Evolutionary conservation across 1,284 basidiomycete species (phyloP).

Genomic region (Cryptococcus sp.): DNA sequence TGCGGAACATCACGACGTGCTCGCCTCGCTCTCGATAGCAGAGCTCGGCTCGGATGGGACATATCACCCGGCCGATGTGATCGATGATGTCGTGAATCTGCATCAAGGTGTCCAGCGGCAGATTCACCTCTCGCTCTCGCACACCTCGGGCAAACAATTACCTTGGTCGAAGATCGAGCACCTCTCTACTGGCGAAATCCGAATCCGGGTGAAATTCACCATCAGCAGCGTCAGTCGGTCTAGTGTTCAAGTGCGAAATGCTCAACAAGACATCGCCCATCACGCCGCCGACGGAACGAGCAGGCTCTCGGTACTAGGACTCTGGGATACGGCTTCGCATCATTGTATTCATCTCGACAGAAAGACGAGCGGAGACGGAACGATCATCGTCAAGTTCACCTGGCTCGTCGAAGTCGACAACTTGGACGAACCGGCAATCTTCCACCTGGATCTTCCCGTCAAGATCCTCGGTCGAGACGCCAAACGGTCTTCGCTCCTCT

Average conservation of each 20-base stretch:
- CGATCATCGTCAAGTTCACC: conserved; percentile 69
- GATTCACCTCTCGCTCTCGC: conserved; percentile 67
- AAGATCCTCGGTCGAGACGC: conserved; percentile 78
- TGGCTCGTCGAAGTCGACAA: conserved; percentile 77
- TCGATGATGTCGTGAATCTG: conserved; percentile 78
- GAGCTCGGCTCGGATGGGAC: conserved; percentile 80
- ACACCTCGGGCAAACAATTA: conserved; percentile 82
- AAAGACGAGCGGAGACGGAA: conserved; percentile 70
- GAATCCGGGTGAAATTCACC: conserved; percentile 76
- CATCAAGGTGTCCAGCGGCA: conserved; percentile 91
- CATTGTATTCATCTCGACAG: conserved; percentile 80
- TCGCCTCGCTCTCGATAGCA: conserved; percentile 76
- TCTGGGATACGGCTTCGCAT: conserved; percentile 93
- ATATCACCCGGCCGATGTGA: conserved; percentile 76
- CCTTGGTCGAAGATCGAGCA: conserved; percentile 67
- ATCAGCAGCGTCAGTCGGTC: conserved; percentile 49
- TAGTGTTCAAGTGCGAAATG: conserved; percentile 47
- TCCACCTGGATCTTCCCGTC: conserved; percentile 79
- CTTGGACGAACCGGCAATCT: conserved; percentile 74
- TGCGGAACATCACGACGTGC: conserved; percentile 81
- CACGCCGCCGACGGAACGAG: conserved; percentile 79
- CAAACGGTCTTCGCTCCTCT: conserved; percentile 66
- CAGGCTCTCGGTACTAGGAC: conserved; percentile 59
- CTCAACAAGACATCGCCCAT: conserved; percentile 54
- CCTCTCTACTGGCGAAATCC: conserved; percentile 55